These are phyloP conservation scores for Eleusine coracana DNA, from an alignment of 176 grass and related monocot genomes.

Conservation along the genomic window DNA sequence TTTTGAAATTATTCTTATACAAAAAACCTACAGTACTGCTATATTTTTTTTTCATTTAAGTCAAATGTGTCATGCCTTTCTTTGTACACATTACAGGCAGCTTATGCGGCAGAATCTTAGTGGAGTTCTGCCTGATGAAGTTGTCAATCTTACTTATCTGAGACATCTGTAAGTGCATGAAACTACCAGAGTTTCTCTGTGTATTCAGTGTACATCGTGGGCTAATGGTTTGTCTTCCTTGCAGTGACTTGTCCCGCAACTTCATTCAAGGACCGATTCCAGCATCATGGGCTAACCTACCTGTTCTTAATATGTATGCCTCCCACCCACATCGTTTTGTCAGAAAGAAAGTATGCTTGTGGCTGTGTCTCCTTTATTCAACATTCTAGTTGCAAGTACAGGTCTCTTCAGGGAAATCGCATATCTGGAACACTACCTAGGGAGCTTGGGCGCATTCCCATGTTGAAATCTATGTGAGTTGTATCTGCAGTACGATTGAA, in stretches of 20 bases:
- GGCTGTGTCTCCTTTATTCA: conserved; percentile 26
- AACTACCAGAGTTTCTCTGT: conserved; percentile 5
- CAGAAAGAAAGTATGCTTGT: conserved; percentile 25
- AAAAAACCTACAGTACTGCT: conserved; percentile 20
- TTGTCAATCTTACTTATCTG: conserved; percentile 72
- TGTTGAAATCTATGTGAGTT: conserved; percentile 77
- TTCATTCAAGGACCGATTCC: conserved; percentile 74
- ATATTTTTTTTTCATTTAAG: conserved; percentile 1
- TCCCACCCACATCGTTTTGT: not conserved
- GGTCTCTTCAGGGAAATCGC: conserved; percentile 84
- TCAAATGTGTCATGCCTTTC: conserved; percentile 6
- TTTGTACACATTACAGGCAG: conserved; percentile 52
- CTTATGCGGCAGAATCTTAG: conserved; percentile 68
- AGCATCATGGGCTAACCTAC: conserved; percentile 65
- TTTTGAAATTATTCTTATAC: conserved; percentile 7
- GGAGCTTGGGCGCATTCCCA: conserved; percentile 70
- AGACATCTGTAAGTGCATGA: conserved; percentile 64
- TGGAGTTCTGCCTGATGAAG: conserved; percentile 68
- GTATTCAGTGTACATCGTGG: conserved; percentile 14
- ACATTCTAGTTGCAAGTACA: conserved; percentile 46
- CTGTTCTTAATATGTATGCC: conserved; percentile 69
- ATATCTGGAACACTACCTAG: conserved; percentile 70
- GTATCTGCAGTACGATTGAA: conserved; percentile 6
- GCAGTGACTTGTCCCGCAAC: conserved; percentile 79
- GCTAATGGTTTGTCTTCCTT: conserved; percentile 28